These are phyloP conservation scores for Zostera marina DNA, from an alignment of 116 monocot species.

Conservation along the genomic window DNA sequence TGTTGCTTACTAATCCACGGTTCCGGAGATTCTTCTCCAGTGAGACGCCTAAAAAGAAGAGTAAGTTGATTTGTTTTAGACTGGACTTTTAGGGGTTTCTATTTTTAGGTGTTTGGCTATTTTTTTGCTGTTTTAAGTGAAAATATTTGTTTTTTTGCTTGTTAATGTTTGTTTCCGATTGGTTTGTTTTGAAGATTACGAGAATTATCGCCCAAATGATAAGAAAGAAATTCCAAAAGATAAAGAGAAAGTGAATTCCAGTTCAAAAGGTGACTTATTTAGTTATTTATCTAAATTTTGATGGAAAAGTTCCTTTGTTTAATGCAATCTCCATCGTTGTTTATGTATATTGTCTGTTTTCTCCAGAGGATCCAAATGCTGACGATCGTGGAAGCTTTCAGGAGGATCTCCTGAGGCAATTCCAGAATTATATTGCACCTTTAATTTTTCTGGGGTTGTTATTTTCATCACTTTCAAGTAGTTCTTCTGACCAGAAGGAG, in stretches of 20 bases:
- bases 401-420: slow-evolving; percentile 41
- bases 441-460: slow-evolving; percentile 44
- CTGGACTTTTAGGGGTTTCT: neutral
- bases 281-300: neutral
- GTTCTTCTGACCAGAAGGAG: slow-evolving; percentile 54
- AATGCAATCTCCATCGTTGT: neutral
- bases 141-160: neutral
- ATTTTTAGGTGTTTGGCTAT: neutral
- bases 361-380: slow-evolving; percentile 49
- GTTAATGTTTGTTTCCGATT: neutral
- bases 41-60: slow-evolving; percentile 31
- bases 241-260: slow-evolving; percentile 29
- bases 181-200: slow-evolving; percentile 24
- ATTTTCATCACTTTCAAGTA: slow-evolving; percentile 36
- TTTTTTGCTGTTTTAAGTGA: neutral
- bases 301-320: neutral
- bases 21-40: slow-evolving; percentile 32
- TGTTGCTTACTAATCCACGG: slow-evolving; percentile 21
- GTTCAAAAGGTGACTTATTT: slow-evolving; percentile 48
- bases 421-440: slow-evolving; percentile 48
- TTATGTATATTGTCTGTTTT: neutral
- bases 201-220: slow-evolving; percentile 36
- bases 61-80: slow-evolving; percentile 11
- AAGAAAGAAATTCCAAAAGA: slow-evolving; percentile 28
- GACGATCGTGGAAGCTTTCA: slow-evolving; percentile 49